Conservation (phyloP, 352 stramenopile genomes). For the Globisporangium nodosum region DNA sequence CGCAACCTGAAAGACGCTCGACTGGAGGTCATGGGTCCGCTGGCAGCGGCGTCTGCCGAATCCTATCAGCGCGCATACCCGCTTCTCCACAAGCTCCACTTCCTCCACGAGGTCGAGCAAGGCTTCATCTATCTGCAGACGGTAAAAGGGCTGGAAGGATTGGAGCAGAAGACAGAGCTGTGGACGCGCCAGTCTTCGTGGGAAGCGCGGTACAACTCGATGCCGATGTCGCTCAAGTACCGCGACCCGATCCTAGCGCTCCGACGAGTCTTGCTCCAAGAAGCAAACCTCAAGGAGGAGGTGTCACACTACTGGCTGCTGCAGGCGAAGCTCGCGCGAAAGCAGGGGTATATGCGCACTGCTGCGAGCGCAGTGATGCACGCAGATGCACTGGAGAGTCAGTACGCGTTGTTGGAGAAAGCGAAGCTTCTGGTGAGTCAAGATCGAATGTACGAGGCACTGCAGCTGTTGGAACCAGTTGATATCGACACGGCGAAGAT, state of each 20-base stretch:
- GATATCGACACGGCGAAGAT: constrained; percentile 71
- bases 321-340: constrained; percentile 79
- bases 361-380: constrained; percentile 84
- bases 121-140: constrained; percentile 55
- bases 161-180: constrained; percentile 22
- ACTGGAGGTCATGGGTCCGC: constrained; percentile 61
- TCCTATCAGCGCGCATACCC: constrained; percentile 78
- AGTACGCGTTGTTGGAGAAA: constrained; percentile 68
- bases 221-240: constrained; percentile 79
- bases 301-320: constrained; percentile 81
- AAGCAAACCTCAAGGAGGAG: constrained; percentile 51
- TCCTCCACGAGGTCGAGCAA: constrained; percentile 71
- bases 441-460: constrained; percentile 78
- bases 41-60: constrained; percentile 63
- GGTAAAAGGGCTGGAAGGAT: neutral
- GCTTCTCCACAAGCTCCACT: constrained; percentile 68
- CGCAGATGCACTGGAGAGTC: constrained; percentile 70
- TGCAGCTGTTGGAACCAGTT: constrained; percentile 80
- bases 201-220: constrained; percentile 60
- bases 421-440: constrained; percentile 79
- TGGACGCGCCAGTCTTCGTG: constrained; percentile 67
- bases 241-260: constrained; percentile 80
- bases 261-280: constrained; percentile 67
- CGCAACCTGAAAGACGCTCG: constrained; percentile 60
- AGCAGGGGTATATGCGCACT: constrained; percentile 78